Conservation (phyloP, 1,139 yeast genomes). For the Pichia sp. region DNA sequence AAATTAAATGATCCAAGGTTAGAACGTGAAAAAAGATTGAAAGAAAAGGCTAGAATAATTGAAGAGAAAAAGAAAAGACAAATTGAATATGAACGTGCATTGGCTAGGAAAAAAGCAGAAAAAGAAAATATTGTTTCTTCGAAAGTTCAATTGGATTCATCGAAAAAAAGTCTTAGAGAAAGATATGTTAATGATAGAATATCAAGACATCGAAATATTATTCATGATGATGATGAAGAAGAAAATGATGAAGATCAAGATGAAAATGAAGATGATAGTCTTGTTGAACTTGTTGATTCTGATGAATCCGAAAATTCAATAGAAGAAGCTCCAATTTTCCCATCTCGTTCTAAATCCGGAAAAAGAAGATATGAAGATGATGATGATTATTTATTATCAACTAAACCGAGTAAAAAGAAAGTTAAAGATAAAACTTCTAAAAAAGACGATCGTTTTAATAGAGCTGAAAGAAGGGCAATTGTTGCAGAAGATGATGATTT, state of each 20-base stretch:
- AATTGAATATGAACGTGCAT: conserved; percentile 8
- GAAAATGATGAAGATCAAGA: conserved; percentile 7
- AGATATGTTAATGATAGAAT: conserved; percentile 10
- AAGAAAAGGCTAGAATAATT: conserved; percentile 28
- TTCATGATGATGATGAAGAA: conserved; percentile 8
- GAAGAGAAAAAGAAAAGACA: conserved; percentile 21
- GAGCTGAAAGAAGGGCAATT: conserved; percentile 16
- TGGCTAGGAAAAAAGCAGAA: conserved; percentile 16
- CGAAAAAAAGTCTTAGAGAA: conserved; percentile 10
- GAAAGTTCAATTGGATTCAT: conserved; percentile 13
- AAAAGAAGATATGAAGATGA: conserved; percentile 5
- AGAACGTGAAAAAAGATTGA: conserved; percentile 10
- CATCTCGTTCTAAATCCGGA: not conserved
- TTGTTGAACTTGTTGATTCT: conserved; percentile 3
- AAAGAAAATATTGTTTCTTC: conserved; percentile 17
- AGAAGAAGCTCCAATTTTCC: conserved; percentile 5
- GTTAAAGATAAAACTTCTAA: not conserved
- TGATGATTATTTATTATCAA: too few species aligned
- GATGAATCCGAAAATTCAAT: conserved; percentile 14
- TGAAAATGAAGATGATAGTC: conserved; percentile 3
- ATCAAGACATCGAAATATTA: not conserved
- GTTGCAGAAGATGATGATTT: conserved; percentile 21
- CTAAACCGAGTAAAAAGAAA: too few species aligned
- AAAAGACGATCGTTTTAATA: conserved; percentile 1
- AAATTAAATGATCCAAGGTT: not conserved